A percentile compares a stretch with the other conserved stretches of the same genome.
Evolutionary conservation across 768 basidiomycete genomes (phyloP).

Genomic region (Lyophyllum atratum): DNA sequence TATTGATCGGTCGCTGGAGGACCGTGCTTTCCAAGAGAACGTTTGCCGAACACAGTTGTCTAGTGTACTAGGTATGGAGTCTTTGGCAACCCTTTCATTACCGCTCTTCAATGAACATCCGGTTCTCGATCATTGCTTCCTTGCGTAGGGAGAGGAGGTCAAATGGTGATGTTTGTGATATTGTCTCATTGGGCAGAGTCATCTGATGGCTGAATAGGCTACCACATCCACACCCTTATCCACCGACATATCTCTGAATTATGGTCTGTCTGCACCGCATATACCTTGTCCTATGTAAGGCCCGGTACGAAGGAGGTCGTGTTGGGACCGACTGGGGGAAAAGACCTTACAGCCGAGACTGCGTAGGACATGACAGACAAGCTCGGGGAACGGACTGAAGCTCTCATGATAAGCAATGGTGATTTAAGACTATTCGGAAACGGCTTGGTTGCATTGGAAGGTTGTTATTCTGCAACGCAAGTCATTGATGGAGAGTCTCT

Average conservation of each 20-base stretch:
- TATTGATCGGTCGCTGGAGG: slow-evolving; percentile 56
- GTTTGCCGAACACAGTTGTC: slow-evolving; percentile 62
- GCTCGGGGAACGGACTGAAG: slow-evolving; percentile 57
- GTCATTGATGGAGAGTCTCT: slow-evolving; percentile 57
- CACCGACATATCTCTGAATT: slow-evolving; percentile 47
- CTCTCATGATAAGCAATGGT: too few relatives aligned
- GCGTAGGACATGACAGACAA: slow-evolving; percentile 53
- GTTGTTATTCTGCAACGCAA: slow-evolving; percentile 36
- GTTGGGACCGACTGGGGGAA: slow-evolving; percentile 65
- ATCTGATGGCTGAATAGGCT: slow-evolving; percentile 22
- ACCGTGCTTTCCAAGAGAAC: slow-evolving; percentile 53
- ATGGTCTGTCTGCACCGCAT: slow-evolving; percentile 44
- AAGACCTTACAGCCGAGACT: slow-evolving; percentile 59
- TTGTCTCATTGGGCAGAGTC: slow-evolving; percentile 41
- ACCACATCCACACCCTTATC: slow-evolving; percentile 34
- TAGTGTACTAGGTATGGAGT: slow-evolving; percentile 48
- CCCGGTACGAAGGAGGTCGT: slow-evolving; percentile 62
- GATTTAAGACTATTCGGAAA: slow-evolving; percentile 41
- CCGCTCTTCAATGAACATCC: slow-evolving; percentile 19
- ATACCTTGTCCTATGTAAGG: slow-evolving; percentile 47
- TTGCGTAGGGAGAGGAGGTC: slow-evolving; percentile 67
- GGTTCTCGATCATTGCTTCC: slow-evolving; percentile 63
- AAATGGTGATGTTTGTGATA: slow-evolving; percentile 64
- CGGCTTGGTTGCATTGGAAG: slow-evolving; percentile 60
- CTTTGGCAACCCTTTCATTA: neutral